These are phyloP conservation scores for Ceratobasidium papillatum DNA, from an alignment of 1,284 basidiomycete genomes.

Conservation along the genomic window DNA sequence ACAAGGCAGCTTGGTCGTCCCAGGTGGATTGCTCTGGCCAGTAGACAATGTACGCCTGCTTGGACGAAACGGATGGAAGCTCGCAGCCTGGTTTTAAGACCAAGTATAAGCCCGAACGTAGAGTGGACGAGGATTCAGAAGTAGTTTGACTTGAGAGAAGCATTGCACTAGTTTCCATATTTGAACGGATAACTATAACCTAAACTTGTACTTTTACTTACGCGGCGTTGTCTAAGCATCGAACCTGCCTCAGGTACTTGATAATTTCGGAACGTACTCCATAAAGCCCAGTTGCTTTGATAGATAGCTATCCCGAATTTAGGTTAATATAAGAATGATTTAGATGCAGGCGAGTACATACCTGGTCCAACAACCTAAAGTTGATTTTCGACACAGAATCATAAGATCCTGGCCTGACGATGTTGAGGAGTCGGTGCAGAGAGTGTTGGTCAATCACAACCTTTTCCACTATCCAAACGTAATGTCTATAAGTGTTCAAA, in stretches of 20 bases:
- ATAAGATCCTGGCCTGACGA: constrained; percentile 28
- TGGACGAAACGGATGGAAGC: not conserved
- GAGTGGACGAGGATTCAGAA: constrained; percentile 44
- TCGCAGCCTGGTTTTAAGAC: not conserved
- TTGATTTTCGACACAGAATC: constrained; percentile 40
- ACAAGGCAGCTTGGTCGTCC: constrained; percentile 43
- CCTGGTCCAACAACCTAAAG: constrained; percentile 31
- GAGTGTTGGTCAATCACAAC: constrained; percentile 40
- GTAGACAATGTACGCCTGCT: constrained; percentile 42
- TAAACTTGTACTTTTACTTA: constrained; percentile 43
- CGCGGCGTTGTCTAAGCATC: constrained; percentile 54
- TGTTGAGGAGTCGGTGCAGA: constrained; percentile 30
- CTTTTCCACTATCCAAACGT: constrained; percentile 28
- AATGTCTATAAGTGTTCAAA: not conserved
- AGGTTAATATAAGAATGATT: constrained; percentile 59
- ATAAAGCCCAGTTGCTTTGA: constrained; percentile 65
- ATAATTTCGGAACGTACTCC: constrained; percentile 63
- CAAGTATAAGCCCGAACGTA: constrained; percentile 65
- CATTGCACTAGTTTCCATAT: constrained; percentile 41
- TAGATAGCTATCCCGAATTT: constrained; percentile 49
- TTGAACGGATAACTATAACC: not conserved
- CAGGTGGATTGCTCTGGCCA: constrained; percentile 46
- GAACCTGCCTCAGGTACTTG: constrained; percentile 54
- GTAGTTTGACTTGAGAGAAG: constrained; percentile 47
- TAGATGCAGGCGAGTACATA: not conserved